Evolutionary conservation across 176 grass and related monocot genomes (phyloP).

Genomic region (Avena atlantica): DNA sequence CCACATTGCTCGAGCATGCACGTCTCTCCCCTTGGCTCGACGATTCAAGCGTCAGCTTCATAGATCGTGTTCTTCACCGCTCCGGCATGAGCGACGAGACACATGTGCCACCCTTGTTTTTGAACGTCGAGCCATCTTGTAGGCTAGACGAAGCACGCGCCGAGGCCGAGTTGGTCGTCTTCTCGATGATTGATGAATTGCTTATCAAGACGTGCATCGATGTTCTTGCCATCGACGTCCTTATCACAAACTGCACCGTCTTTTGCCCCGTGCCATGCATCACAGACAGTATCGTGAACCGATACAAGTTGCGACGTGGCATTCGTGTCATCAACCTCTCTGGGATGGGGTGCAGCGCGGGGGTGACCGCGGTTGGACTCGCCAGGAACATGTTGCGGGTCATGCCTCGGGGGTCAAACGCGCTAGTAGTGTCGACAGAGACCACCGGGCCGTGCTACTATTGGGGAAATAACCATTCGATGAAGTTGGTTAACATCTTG

Average conservation of each 20-base stretch:
- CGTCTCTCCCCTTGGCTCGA: constrained; percentile 21
- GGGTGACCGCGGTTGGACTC: too few species aligned
- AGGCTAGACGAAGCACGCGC: not conserved
- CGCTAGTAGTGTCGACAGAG: too few species aligned
- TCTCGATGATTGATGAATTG: constrained; percentile 43
- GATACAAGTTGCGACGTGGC: constrained; percentile 37
- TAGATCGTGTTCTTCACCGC: not conserved
- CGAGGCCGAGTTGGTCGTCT: constrained; percentile 31
- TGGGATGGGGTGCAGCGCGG: constrained; percentile 24
- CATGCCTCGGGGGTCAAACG: too few species aligned
- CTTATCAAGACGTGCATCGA: constrained; percentile 26
- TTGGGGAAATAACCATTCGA: too few species aligned
- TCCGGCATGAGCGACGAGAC: constrained; percentile 53
- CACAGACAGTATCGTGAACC: constrained; percentile 32
- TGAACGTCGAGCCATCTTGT: not conserved
- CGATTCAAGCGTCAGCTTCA: constrained; percentile 13
- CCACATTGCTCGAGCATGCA: constrained; percentile 33
- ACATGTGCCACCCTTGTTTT: not conserved
- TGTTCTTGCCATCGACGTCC: not conserved
- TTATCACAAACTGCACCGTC: constrained; percentile 35
- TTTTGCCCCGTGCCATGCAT: constrained; percentile 31
- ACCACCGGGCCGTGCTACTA: too few species aligned
- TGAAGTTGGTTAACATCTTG: too few species aligned
- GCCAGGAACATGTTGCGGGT: too few species aligned
- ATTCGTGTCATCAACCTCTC: constrained; percentile 34